Evolutionary conservation across 129 eudicot genomes (phyloP).

Genomic region (Cynara cardunculus): DNA sequence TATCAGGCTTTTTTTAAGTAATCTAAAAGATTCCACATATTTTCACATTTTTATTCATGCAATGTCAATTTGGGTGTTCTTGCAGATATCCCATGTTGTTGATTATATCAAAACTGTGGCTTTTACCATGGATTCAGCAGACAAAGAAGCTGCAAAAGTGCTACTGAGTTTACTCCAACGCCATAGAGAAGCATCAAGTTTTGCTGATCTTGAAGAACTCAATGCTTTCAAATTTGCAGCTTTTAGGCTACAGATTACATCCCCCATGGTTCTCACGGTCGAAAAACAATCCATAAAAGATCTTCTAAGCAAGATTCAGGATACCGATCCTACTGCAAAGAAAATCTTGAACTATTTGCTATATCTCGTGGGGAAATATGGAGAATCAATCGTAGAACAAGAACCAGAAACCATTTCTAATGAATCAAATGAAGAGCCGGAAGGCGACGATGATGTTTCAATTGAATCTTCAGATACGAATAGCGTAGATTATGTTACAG

Average conservation of each 20-base stretch:
- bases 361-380: constrained; percentile 40
- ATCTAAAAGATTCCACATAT: background rate
- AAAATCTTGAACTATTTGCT: constrained; percentile 31
- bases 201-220: constrained; percentile 22
- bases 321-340: constrained; percentile 25
- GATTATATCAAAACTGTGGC: constrained; percentile 16
- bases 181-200: constrained; percentile 26
- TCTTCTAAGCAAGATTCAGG: constrained; percentile 18
- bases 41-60: background rate
- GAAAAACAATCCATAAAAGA: constrained; percentile 38
- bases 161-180: constrained; percentile 28
- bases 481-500: background rate
- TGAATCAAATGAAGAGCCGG: background rate
- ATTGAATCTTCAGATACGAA: constrained; percentile 9
- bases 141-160: constrained; percentile 38
- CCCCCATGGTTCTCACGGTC: constrained; percentile 29
- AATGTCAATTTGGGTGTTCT: background rate
- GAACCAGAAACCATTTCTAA: background rate
- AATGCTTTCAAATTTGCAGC: constrained; percentile 38
- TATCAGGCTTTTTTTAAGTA: no score
- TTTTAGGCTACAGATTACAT: constrained; percentile 29
- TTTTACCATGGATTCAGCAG: constrained; percentile 26
- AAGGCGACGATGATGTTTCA: constrained; percentile 15
- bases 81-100: constrained; percentile 32
- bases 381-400: constrained; percentile 11